Evolutionary conservation across 129 eudicot species (phyloP), one percentile per base, ranked within the genome.

Genomic region (Calendula officinalis): DNA sequence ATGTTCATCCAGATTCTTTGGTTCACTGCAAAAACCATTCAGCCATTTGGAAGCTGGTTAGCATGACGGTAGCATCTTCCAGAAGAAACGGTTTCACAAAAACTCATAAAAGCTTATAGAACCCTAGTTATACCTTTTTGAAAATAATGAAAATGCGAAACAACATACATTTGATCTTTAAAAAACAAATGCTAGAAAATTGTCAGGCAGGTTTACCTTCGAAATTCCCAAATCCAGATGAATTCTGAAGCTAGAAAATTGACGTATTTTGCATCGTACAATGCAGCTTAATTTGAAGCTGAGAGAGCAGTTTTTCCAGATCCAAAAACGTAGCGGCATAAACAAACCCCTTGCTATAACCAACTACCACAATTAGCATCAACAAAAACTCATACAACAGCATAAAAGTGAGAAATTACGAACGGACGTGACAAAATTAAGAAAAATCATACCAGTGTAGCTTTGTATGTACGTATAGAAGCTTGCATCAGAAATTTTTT

Each of bases 1-100:
- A 72, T 53, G 76, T 73, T 71, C 49, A 46, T 56, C 45, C 44
- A 62, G 55, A 52, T n/a, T 51, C 44, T 8, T 64, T 44, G n/a
- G 64, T 36, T 73, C 30, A 56, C 77, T 72, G 77, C 47, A 62
- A 41, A 56, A 34, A 10, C 49, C 56, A 63, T 62, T 34, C 39
- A 35, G 57, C 30, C 8, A 43, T 62, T 66, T 17, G 32, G 8
- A 66, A 38, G 49, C 34, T 12, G 13, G 44, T 71, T 62, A 63
- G 2, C 2, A n/a, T n/a, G n/a, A n/a, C n/a, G n/a, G n/a, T 22
- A 2, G 71, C 40, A n/a, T 35, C 59, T 43, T 52, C 8, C 12
- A 33, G 8, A 38, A 49, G 4, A 60, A 58, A 27, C 11, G 35
- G 12, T 52, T 53, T 27, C 35, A 55, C 46, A 13, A 7, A 3